Conservation (phyloP, 2,329 filamentous ascomycete species). For the Fusarium buharicum region DNA sequence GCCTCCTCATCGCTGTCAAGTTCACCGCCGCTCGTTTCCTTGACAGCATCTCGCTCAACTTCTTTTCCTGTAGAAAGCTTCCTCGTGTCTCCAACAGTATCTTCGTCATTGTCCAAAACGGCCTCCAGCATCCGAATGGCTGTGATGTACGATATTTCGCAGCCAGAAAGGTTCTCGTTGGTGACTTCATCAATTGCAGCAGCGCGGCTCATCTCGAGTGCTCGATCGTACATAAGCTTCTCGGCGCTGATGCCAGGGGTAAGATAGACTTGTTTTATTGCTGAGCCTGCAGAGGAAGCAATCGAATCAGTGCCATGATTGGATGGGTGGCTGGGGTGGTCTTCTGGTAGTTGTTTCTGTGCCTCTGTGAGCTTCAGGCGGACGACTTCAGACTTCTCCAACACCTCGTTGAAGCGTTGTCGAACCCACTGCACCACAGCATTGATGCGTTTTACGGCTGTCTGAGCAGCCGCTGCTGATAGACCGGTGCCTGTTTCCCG, state of each 20-base stretch:
- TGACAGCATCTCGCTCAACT: slow-evolving; percentile 52
- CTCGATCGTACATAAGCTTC: slow-evolving; percentile 97
- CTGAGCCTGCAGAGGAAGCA: slow-evolving; percentile 68
- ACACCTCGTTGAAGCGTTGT: slow-evolving; percentile 91
- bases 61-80: slow-evolving; percentile 54
- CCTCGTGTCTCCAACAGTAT: slow-evolving; percentile 47
- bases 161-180: slow-evolving; percentile 85
- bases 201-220: slow-evolving; percentile 93
- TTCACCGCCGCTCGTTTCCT: slow-evolving; percentile 55
- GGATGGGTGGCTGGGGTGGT: slow-evolving; percentile 86
- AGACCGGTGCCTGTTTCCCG: slow-evolving; percentile 64
- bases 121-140: slow-evolving; percentile 96
- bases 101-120: slow-evolving; percentile 85
- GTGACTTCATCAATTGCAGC: slow-evolving; percentile 97
- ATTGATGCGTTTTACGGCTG: slow-evolving; percentile 79
- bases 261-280: slow-evolving; percentile 81
- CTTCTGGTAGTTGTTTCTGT: slow-evolving; percentile 82
- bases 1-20: slow-evolving; percentile 77
- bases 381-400: slow-evolving; percentile 97
- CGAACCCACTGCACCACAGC: slow-evolving; percentile 96
- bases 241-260: slow-evolving; percentile 93
- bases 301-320: slow-evolving; percentile 74
- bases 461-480: slow-evolving; percentile 57
- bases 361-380: slow-evolving; percentile 86
- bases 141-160: slow-evolving; percentile 92